Conservation (phyloP, 805 yeast genomes). For the Kazachstania africana region DNA sequence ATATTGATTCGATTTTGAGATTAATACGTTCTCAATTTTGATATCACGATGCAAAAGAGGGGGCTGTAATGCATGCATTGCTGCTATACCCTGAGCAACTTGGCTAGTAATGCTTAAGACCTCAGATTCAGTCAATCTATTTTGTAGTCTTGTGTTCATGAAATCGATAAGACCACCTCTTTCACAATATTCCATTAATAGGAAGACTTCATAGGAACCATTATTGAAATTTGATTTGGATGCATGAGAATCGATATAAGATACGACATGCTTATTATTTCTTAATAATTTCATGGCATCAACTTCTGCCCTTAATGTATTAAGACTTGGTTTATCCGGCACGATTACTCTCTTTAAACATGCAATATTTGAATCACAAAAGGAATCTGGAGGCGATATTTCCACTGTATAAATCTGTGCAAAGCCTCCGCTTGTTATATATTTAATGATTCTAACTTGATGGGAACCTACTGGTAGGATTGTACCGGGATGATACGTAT, state of each 20-base stretch:
- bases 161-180: slow-evolving; percentile 67
- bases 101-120: slow-evolving; percentile 58
- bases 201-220: slow-evolving; percentile 63
- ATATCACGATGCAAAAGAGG: slow-evolving; percentile 71
- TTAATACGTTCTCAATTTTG: slow-evolving; percentile 69
- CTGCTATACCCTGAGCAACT: slow-evolving; percentile 60
- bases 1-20: slow-evolving; percentile 44
- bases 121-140: slow-evolving; percentile 57
- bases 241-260: slow-evolving; percentile 93
- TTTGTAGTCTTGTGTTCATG: slow-evolving; percentile 60
- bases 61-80: slow-evolving; percentile 63
- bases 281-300: slow-evolving; percentile 89
- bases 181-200: slow-evolving; percentile 71
- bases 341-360: slow-evolving; percentile 93
- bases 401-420: slow-evolving; percentile 86
- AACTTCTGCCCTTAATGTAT: slow-evolving; percentile 82
- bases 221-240: slow-evolving; percentile 43
- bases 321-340: slow-evolving; percentile 77
- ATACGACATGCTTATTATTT: slow-evolving; percentile 71
- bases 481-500: slow-evolving; percentile 67
- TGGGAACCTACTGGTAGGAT: slow-evolving; percentile 76
- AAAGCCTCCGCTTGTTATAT: slow-evolving; percentile 85
- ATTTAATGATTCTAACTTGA: slow-evolving; percentile 51
- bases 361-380: slow-evolving; percentile 43
- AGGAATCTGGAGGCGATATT: slow-evolving; percentile 41